Evolutionary conservation across 352 stramenopile species (phyloP).

Genomic region (Pythium myriotylum): DNA sequence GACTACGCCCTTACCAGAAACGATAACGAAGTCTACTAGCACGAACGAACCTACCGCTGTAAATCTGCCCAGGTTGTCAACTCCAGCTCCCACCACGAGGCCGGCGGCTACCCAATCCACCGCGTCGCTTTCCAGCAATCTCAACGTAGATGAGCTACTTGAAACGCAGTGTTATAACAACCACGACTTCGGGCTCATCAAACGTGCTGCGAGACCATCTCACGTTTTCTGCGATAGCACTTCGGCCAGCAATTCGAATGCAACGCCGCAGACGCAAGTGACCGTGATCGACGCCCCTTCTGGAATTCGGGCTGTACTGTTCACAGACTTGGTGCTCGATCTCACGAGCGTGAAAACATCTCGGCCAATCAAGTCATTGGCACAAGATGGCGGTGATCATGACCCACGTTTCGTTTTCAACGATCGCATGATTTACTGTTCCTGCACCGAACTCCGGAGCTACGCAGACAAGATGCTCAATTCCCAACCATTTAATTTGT

Average conservation of each 20-base stretch:
- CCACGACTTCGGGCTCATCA: conserved; percentile 17
- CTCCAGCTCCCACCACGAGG: too few species aligned
- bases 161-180: conserved; percentile 6
- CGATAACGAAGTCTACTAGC: too few species aligned
- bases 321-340: conserved; percentile 57
- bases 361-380: conserved; percentile 29
- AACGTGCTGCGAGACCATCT: not conserved
- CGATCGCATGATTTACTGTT: conserved; percentile 17
- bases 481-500: conserved; percentile 1
- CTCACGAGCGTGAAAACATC: conserved; percentile 29
- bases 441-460: conserved; percentile 10
- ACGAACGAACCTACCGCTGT: too few species aligned
- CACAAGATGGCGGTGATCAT: conserved; percentile 37
- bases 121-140: too few species aligned
- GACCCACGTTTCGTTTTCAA: conserved; percentile 36
- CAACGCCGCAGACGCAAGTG: not conserved
- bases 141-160: not conserved
- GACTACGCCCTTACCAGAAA: too few species aligned
- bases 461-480: not conserved
- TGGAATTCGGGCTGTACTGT: conserved; percentile 32
- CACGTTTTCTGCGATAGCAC: conserved; percentile 8
- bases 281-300: conserved; percentile 31
- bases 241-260: not conserved
- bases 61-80: too few species aligned
- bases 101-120: too few species aligned